Evolutionary conservation across 306 rosid species (phyloP).

Genomic region (Betula pendula): DNA sequence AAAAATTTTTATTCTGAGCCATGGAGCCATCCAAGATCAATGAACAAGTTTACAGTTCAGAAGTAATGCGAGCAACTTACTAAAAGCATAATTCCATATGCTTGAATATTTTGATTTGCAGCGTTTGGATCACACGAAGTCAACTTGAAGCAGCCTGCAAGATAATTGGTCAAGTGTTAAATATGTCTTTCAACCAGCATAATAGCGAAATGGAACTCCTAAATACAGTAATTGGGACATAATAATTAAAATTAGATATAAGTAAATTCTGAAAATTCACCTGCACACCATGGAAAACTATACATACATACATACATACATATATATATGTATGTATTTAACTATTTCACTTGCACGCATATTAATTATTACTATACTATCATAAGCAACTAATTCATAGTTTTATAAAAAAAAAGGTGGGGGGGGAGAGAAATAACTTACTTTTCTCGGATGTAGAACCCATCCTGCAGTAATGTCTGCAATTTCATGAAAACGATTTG

Average conservation of each 20-base stretch:
- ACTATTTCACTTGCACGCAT: neutral
- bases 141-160: conserved; percentile 87
- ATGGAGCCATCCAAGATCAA: conserved; percentile 12
- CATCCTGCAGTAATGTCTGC: conserved; percentile 89
- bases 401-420: neutral
- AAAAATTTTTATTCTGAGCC: neutral
- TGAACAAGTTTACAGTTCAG: conserved; percentile 29
- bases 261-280: neutral
- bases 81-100: conserved; percentile 82
- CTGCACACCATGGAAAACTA: neutral
- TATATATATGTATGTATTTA: neutral
- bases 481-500: conserved; percentile 28
- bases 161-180: conserved; percentile 43
- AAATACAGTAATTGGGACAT: neutral
- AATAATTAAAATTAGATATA: neutral
- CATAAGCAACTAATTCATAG: conserved; percentile 5
- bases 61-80: conserved; percentile 53
- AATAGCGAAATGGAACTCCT: neutral
- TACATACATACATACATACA: too few relatives aligned
- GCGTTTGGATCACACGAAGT: conserved; percentile 78
- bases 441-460: conserved; percentile 84
- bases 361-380: neutral
- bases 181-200: conserved; percentile 9
- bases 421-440: conserved; percentile 31
- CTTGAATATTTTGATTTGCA: conserved; percentile 70